These are phyloP conservation scores for Teratosphaeria pseudoeucalypti DNA, from an alignment of 2,329 filamentous ascomycete species.

Conservation along the genomic window DNA sequence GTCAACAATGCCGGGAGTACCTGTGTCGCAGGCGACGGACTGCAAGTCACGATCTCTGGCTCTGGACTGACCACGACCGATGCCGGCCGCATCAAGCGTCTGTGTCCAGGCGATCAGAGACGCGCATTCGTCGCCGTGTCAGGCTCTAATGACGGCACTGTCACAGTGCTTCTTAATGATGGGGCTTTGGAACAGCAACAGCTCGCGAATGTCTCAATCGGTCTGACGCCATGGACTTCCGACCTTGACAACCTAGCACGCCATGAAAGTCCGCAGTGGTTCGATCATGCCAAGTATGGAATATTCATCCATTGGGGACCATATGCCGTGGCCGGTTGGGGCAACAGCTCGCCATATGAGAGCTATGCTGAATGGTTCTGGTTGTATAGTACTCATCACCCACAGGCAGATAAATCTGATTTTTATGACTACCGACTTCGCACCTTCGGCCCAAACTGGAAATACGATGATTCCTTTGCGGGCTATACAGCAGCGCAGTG, in stretches of 20 bases:
- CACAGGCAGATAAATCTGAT: conserved; percentile 28
- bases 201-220: conserved; percentile 27
- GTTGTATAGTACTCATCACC: conserved; percentile 27
- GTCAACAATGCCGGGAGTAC: conserved; percentile 29
- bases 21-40: conserved; percentile 25
- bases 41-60: conserved; percentile 27
- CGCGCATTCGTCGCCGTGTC: conserved; percentile 28
- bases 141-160: conserved; percentile 20
- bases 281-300: conserved; percentile 45
- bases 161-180: conserved; percentile 22
- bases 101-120: conserved; percentile 31
- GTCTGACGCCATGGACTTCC: conserved; percentile 24
- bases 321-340: conserved; percentile 48
- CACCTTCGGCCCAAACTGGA: conserved; percentile 41
- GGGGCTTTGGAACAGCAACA: conserved; percentile 9
- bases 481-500: conserved; percentile 43
- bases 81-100: conserved; percentile 28
- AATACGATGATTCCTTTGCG: conserved; percentile 47
- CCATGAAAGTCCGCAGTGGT: conserved; percentile 44
- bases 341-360: conserved; percentile 31
- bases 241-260: conserved; percentile 30
- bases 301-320: conserved; percentile 52
- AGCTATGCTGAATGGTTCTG: conserved; percentile 32
- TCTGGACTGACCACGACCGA: conserved; percentile 25
- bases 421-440: conserved; percentile 37